A percentile compares a stretch with the other conserved stretches of the same genome.
These are phyloP conservation scores for Penicillium sumatraense DNA, from an alignment of 2,329 filamentous ascomycete genomes.

Conservation along the genomic window DNA sequence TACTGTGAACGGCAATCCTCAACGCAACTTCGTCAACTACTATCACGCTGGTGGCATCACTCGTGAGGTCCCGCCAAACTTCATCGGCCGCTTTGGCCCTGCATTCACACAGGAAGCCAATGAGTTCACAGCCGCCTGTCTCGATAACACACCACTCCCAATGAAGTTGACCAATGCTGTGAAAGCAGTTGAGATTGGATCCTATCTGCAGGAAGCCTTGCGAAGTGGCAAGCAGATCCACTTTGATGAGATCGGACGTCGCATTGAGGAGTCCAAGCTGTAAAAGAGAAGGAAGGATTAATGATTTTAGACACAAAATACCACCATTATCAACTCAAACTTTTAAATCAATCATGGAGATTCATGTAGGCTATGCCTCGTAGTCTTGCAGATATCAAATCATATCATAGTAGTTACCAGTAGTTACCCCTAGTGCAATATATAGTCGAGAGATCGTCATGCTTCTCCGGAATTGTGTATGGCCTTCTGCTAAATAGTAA, in stretches of 20 bases:
- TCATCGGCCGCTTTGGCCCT: constrained; percentile 66
- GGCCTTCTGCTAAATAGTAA: no score
- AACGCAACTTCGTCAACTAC: constrained; percentile 59
- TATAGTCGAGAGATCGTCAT: no score
- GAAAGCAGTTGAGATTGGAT: constrained; percentile 63
- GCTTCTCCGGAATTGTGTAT: no score
- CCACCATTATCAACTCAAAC: no score
- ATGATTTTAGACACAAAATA: no score
- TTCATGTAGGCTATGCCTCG: no score
- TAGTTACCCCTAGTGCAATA: no score
- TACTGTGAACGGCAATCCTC: constrained; percentile 63
- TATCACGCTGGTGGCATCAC: constrained; percentile 59
- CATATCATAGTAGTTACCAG: no score
- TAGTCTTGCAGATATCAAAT: no score
- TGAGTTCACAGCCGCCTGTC: constrained; percentile 64
- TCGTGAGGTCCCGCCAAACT: constrained; percentile 64
- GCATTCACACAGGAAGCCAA: constrained; percentile 68
- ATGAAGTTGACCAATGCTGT: constrained; percentile 63
- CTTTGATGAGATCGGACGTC: constrained; percentile 60
- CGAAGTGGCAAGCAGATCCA: constrained; percentile 58
- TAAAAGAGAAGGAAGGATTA: constrained; percentile 21
- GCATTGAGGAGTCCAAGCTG: constrained; percentile 43
- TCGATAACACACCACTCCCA: constrained; percentile 61
- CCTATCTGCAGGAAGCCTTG: constrained; percentile 59
- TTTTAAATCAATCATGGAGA: not conserved